Conservation (phyloP, 2,329 filamentous ascomycete genomes). For the Stagonosporopsis vannaccii region DNA sequence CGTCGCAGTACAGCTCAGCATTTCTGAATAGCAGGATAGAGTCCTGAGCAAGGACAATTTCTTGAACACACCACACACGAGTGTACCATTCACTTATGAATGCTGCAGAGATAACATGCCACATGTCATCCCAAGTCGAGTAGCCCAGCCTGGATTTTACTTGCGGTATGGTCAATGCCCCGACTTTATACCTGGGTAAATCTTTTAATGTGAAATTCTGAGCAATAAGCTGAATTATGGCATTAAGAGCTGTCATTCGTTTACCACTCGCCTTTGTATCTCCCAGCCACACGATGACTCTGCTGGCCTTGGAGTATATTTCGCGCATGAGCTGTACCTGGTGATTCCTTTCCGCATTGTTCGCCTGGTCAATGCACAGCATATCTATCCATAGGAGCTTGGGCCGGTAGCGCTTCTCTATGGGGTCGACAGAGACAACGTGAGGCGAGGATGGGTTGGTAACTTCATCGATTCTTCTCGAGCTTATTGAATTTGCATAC, state of each 20-base stretch:
- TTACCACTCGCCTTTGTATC: background rate
- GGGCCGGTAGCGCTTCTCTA: background rate
- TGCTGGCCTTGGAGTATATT: background rate
- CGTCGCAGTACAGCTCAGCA: background rate
- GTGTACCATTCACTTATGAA: background rate
- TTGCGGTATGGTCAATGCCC: background rate
- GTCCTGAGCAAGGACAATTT: background rate
- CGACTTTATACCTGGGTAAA: background rate
- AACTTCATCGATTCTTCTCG: no score
- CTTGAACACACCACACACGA: background rate
- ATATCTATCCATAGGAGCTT: background rate
- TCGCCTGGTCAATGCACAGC: background rate
- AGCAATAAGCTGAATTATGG: background rate
- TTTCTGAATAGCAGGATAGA: background rate
- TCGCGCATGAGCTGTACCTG: background rate
- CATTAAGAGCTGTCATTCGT: background rate
- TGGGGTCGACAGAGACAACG: background rate
- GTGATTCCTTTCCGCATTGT: background rate
- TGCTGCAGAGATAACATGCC: background rate
- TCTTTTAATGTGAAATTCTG: background rate
- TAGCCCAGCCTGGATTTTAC: background rate
- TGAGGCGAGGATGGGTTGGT: no score
- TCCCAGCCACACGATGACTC: background rate
- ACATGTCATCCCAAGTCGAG: background rate
- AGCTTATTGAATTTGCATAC: no score